phyloP scores from a whole-genome alignment of 805 yeast species.

The Starmera caribaea region DNA sequence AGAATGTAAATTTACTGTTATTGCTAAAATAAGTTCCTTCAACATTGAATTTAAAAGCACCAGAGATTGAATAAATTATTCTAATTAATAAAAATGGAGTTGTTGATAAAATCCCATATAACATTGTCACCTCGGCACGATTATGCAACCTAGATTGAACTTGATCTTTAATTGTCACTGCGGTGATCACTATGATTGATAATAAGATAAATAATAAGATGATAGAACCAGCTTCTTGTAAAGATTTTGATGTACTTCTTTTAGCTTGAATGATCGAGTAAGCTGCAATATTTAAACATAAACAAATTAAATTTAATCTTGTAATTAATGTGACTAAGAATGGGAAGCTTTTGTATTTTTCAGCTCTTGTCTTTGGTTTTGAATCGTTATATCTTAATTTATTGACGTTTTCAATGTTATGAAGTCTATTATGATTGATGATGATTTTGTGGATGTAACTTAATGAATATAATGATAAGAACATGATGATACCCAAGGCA shows the following conservation, averaged over 20 bases:
- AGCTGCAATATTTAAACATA: neutral
- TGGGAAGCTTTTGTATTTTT: neutral
- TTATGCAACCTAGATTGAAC: neutral
- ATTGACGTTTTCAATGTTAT: neutral
- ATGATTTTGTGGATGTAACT: neutral
- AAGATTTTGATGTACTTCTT: neutral
- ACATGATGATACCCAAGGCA: constrained; percentile 1
- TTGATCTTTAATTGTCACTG: neutral
- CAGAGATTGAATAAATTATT: neutral
- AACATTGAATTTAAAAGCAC: neutral
- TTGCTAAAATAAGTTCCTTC: neutral
- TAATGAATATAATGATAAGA: neutral
- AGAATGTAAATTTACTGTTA: neutral
- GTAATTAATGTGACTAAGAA: neutral
- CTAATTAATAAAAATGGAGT: neutral
- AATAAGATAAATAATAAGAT: neutral
- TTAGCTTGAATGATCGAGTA: neutral
- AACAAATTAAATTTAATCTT: neutral
- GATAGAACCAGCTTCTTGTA: neutral
- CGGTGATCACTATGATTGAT: neutral
- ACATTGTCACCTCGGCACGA: neutral
- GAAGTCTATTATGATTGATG: neutral
- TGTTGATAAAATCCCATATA: neutral
- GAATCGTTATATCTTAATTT: neutral
- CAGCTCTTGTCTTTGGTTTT: neutral